Percentiles rank a stretch among this genome's conserved stretches.
Evolutionary conservation across 2,329 filamentous ascomycete genomes (phyloP).

Genomic region (Catunica adiposa): DNA sequence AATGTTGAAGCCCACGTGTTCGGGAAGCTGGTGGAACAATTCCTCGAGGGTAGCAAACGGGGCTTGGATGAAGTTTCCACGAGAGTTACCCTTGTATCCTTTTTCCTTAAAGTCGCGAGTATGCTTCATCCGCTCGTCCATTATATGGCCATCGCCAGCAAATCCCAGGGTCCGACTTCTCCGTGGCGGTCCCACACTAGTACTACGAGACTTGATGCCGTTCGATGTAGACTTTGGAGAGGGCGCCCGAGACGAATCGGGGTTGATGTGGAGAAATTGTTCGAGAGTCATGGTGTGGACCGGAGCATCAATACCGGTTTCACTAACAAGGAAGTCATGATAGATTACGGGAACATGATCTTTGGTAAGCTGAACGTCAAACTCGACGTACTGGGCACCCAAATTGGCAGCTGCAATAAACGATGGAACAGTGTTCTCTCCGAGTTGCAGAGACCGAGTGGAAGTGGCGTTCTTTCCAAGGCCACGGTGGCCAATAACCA

Average conservation of each 20-base stretch:
- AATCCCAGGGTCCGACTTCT: conserved; percentile 41
- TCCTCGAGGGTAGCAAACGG: conserved; percentile 92
- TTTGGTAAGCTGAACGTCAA: conserved; percentile 95
- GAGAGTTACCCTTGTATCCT: conserved; percentile 88
- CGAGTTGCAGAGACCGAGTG: conserved; percentile 77
- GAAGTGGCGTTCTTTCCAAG: conserved; percentile 79
- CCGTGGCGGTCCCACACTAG: conserved; percentile 24
- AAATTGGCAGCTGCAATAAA: conserved; percentile 94
- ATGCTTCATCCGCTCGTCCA: conserved; percentile 85
- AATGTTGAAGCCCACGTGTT: conserved; percentile 86
- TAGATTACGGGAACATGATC: conserved; percentile 97
- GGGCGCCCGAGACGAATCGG: conserved; percentile 23
- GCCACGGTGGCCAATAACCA: conserved; percentile 58
- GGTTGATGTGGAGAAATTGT: conserved; percentile 81
- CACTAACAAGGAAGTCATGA: conserved; percentile 93
- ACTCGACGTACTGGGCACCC: conserved; percentile 59
- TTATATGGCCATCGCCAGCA: conserved; percentile 25
- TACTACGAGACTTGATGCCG: conserved; percentile 20
- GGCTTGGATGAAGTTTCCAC: conserved; percentile 87
- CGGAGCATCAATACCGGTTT: conserved; percentile 91
- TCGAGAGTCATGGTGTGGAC: conserved; percentile 90
- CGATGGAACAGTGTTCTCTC: conserved; percentile 88
- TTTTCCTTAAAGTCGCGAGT: conserved; percentile 88
- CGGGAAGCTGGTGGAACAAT: conserved; percentile 70
- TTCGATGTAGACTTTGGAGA: background rate